Base-by-base conservation (phyloP, 2,329 filamentous ascomycete genomes). In the Scedosporium apiospermum region DNA sequence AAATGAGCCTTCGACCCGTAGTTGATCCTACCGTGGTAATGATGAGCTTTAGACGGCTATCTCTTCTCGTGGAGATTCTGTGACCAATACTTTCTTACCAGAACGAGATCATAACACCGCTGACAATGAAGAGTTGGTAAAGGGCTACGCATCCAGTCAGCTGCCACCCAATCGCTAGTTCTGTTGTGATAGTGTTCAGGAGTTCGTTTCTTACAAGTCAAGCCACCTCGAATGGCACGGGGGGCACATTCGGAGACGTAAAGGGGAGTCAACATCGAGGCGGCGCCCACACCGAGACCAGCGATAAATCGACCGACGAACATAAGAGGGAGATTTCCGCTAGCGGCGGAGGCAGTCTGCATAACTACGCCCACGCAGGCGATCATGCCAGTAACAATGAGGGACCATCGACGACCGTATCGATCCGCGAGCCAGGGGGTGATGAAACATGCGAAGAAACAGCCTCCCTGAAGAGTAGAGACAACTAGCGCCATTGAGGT, bases 391-490 rank as follows among this genome's bases (percentile, higher is more conserved):
- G 83, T 79, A 18, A 76, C 71, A 23, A 89, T 77, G 34, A 91
- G 76, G 26, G 78, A 77, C 14, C 66, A 68, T 57, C 81, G 81
- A 60, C 87, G 80, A 16, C 87, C 87, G 66, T 74, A 82, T 66
- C 70, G 73, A 67, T 86, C 83, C 4, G 82, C 78, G 53, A 81
- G 68, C 75, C 78, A 83, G 41, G 78, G 79, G 6, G 81, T 80
- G 62, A 82, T 65, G 65, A 89, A 77, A 64, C 85, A 85, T 42
- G 86, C 86, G 61, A 82, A 77, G 71, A 89, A 89, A 65, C 85
- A 88, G 60, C 87, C 87, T 51, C 82, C 86, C 73, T 90, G 87
- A 9, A 90, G 79, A 0, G 84, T 87, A n/a, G 86, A 88, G 30
- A 89, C 88, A 63, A 90, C 44, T 61, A 55, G 16, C 21, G n/a